Base-by-base conservation (phyloP, 371 early-diverging fungal species). In the Saksenaea oblongispora region DNA sequence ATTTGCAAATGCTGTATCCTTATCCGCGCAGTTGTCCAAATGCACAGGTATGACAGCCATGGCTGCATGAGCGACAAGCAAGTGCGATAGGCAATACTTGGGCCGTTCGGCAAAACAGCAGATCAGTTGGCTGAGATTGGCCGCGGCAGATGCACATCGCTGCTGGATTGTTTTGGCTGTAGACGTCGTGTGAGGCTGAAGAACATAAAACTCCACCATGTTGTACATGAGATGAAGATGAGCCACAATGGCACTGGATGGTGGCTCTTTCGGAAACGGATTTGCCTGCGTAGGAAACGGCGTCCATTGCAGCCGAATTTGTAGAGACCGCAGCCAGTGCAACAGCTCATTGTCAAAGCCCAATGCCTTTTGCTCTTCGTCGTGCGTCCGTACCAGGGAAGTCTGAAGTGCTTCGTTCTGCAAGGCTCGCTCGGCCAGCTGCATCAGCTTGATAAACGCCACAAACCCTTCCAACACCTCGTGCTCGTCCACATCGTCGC, bases 31-130 rank as follows among this genome's bases (percentile, higher is more conserved):
- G 54, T 76, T 80, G 57, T 75, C 60, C 54, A 83, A 64, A 60
- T 80, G 64, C 5, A 72, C 79, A 61, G 73, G 76, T 27, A 65
- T 60, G 31, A 78, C 75, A 54, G 74, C 69, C 58, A 71, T 70
- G 44, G 68, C 59, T 53, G 74, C 74, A 62, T 72, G 56, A 10
- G 70, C 62, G n/a, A 56, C 73, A 51, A 75, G 58, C 31, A 68
- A 64, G 42, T 64, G 64, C 5, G 70, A 69, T 2, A 70, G 27
- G 9, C 67, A 44, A 44, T 64, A 64, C 35, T 65, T 62, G 13
- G 61, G 54, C 39, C 70, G 70, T 17, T 64, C 67, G 0, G 67
- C 62, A 17, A 73, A 39, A 1, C 58, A 60, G 18, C 59, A 67
- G 2, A 62, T 44, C n/a, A 75, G 63, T 35, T 72, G 70, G 18